These are phyloP conservation scores for Cymodocea nodosa DNA, from an alignment of 116 monocot species.

Conservation along the genomic window DNA sequence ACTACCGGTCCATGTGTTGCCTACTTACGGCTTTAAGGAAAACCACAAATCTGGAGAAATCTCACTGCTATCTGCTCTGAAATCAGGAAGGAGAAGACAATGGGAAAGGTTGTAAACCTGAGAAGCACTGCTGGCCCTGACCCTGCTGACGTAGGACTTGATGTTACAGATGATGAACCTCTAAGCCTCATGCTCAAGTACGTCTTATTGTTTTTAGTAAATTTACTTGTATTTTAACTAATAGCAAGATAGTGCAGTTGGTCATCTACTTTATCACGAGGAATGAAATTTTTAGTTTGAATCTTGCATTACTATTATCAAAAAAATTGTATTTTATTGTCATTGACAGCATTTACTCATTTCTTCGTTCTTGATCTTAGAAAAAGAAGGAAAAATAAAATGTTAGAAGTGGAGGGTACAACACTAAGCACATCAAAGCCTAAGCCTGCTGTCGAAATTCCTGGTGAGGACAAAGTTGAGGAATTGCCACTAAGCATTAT, in stretches of 20 bases:
- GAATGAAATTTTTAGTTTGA: no score
- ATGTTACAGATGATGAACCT: slow-evolving; percentile 22
- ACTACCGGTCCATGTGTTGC: no score
- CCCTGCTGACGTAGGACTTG: slow-evolving; percentile 3
- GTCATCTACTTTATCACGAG: no score
- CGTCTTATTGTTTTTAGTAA: slow-evolving; percentile 5
- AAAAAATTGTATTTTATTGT: no score
- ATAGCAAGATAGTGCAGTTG: no score
- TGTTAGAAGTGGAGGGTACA: not conserved
- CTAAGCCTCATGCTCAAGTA: slow-evolving; percentile 29
- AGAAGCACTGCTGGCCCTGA: not conserved
- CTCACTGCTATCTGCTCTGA: not conserved
- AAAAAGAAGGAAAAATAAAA: slow-evolving; percentile 6
- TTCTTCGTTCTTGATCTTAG: not conserved
- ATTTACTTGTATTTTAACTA: not conserved
- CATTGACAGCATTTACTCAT: not conserved
- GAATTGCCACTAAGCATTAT: not conserved
- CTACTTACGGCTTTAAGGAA: no score
- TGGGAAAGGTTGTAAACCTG: not conserved
- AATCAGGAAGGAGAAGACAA: slow-evolving; percentile 9
- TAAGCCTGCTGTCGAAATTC: not conserved
- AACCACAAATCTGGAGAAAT: no score
- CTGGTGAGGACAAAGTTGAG: slow-evolving; percentile 2
- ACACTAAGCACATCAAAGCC: not conserved
- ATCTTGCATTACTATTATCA: no score